Evolutionary conservation across 139 green algal genomes (phyloP).

Genomic region (Picochlorum sp.): DNA sequence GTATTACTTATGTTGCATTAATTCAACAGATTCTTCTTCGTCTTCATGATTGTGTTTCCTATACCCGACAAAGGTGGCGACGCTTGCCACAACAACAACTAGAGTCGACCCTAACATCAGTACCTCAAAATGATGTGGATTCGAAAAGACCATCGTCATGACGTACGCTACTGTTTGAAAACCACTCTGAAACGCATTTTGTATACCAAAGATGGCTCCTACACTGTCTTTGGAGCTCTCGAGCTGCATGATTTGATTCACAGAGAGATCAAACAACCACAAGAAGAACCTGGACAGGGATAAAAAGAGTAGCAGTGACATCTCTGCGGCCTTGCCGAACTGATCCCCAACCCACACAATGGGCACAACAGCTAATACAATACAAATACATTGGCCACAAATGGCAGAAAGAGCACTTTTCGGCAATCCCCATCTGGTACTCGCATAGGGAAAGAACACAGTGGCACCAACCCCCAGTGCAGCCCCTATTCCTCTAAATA

Average conservation of each 20-base stretch:
- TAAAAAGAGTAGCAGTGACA: slow-evolving; percentile 51
- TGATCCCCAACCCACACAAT: background rate
- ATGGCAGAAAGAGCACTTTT: slow-evolving; percentile 34
- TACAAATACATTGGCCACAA: slow-evolving; percentile 39
- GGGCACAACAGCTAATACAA: slow-evolving; percentile 20
- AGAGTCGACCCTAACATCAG: slow-evolving; percentile 44
- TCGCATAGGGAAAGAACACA: slow-evolving; percentile 38
- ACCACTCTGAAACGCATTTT: slow-evolving; percentile 58
- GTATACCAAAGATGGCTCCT: slow-evolving; percentile 62
- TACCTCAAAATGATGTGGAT: slow-evolving; percentile 34
- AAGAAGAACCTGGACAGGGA: slow-evolving; percentile 58
- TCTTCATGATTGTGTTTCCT: background rate
- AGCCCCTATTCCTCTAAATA: slow-evolving; percentile 51
- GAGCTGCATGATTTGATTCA: slow-evolving; percentile 76
- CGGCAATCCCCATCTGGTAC: slow-evolving; percentile 21
- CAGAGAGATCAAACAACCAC: slow-evolving; percentile 73
- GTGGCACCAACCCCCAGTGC: slow-evolving; percentile 58
- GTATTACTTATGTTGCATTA: background rate
- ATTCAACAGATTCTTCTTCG: slow-evolving; percentile 1
- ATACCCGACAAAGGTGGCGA: too few species aligned
- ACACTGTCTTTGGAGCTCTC: slow-evolving; percentile 26
- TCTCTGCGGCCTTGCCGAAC: slow-evolving; percentile 12
- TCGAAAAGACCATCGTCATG: slow-evolving; percentile 25
- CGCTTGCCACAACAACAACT: slow-evolving; percentile 25
- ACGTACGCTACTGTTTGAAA: slow-evolving; percentile 57